Conservation (phyloP, 2,329 filamentous ascomycete species). For the Hypoxylon rubiginosum region DNA sequence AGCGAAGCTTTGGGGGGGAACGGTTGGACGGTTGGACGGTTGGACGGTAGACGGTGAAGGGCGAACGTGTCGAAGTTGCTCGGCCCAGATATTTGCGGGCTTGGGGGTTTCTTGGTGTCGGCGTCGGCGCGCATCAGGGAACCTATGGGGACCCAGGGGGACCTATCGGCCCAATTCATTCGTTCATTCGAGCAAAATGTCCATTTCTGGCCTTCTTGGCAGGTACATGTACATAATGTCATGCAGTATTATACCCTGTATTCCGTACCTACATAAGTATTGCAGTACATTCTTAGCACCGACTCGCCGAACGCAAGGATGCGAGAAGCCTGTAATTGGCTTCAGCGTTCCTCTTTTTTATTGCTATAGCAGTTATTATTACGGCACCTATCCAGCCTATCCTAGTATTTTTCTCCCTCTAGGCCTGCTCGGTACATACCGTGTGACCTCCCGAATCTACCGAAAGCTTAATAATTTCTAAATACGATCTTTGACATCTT, state of each 20-base stretch:
- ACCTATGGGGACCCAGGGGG: constrained; percentile 6
- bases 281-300: constrained; percentile 1
- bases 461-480: constrained; percentile 24
- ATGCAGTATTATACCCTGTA: not conserved
- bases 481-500: constrained; percentile 5
- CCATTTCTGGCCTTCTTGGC: constrained; percentile 37
- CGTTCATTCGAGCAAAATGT: constrained; percentile 17
- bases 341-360: not conserved
- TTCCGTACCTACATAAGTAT: not conserved
- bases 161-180: constrained; percentile 21
- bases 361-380: constrained; percentile 17
- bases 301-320: not conserved
- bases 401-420: not conserved
- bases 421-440: constrained; percentile 7
- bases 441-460: constrained; percentile 34
- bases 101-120: constrained; percentile 8
- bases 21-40: constrained; percentile 12
- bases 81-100: constrained; percentile 33
- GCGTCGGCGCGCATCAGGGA: constrained; percentile 30
- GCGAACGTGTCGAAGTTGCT: constrained; percentile 31
- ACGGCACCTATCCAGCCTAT: not conserved
- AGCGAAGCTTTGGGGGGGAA: constrained; percentile 31
- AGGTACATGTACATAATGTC: constrained; percentile 34
- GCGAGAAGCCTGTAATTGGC: constrained; percentile 24
- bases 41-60: constrained; percentile 11